These are phyloP conservation scores for Puccinia coronata DNA, from an alignment of 1,284 basidiomycete species.

Conservation along the genomic window DNA sequence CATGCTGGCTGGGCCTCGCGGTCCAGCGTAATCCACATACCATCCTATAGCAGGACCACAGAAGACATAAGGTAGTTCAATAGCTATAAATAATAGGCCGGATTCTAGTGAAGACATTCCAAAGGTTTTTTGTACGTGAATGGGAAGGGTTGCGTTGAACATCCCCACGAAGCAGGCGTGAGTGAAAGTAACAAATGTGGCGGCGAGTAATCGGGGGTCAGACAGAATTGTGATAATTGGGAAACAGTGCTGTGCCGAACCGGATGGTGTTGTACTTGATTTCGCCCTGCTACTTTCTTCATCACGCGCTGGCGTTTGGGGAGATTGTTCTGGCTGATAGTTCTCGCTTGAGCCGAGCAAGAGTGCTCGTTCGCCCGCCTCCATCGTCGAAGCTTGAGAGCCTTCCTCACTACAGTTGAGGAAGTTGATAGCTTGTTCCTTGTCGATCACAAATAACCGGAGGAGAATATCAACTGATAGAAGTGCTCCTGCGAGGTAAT, in stretches of 20 bases:
- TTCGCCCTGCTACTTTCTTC: constrained; percentile 8
- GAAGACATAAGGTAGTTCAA: constrained; percentile 43
- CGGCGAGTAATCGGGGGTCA: constrained; percentile 35
- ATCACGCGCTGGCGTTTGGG: neutral
- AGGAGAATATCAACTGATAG: constrained; percentile 41
- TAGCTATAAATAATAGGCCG: constrained; percentile 38
- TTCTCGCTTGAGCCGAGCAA: constrained; percentile 12
- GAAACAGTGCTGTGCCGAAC: neutral
- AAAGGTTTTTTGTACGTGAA: constrained; percentile 29
- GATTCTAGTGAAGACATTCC: constrained; percentile 29
- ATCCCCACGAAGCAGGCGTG: constrained; percentile 40
- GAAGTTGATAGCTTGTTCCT: constrained; percentile 6
- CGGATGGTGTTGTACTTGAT: neutral
- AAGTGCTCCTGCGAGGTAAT: constrained; percentile 26
- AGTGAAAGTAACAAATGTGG: constrained; percentile 37
- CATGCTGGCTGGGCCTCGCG: neutral
- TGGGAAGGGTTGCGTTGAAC: constrained; percentile 44
- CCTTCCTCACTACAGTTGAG: neutral
- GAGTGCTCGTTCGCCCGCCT: neutral
- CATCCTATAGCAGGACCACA: constrained; percentile 32
- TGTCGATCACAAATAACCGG: constrained; percentile 36
- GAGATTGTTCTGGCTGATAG: neutral
- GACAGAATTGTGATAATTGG: constrained; percentile 27
- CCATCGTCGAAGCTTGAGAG: neutral
- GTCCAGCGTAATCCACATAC: constrained; percentile 30